Evolutionary conservation across 2,329 filamentous ascomycete genomes (phyloP).

Genomic region (Dothiorella sarmentorum): DNA sequence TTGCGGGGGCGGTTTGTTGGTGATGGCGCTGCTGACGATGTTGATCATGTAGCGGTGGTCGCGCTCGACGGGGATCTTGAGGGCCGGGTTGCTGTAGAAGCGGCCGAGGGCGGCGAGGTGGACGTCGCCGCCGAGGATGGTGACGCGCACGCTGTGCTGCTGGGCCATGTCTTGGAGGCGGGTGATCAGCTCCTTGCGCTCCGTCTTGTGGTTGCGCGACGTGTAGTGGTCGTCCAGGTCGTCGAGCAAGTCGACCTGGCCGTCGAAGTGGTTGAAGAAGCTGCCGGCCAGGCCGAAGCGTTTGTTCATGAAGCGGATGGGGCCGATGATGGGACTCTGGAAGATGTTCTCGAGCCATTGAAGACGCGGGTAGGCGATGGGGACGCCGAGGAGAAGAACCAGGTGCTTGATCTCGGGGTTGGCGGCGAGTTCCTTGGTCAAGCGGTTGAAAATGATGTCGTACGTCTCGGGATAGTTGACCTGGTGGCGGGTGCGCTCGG

Average conservation of each 20-base stretch:
- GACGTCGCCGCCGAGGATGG: constrained; percentile 63
- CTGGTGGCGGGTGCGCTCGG: constrained; percentile 83
- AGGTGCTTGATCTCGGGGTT: constrained; percentile 60
- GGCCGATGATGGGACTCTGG: constrained; percentile 78
- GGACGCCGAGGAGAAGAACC: constrained; percentile 63
- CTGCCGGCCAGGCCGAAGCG: constrained; percentile 82
- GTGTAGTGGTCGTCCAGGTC: constrained; percentile 76
- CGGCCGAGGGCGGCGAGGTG: constrained; percentile 61
- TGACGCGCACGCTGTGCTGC: constrained; percentile 55
- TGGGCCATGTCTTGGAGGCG: constrained; percentile 59
- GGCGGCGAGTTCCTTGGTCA: constrained; percentile 50
- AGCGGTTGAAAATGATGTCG: constrained; percentile 56
- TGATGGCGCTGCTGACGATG: constrained; percentile 62
- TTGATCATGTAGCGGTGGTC: constrained; percentile 65
- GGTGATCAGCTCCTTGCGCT: constrained; percentile 71
- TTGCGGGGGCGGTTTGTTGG: constrained; percentile 64
- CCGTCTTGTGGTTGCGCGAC: constrained; percentile 82
- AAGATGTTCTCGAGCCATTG: constrained; percentile 97
- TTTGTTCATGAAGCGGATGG: constrained; percentile 84
- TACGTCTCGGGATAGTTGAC: constrained; percentile 77
- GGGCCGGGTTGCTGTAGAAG: constrained; percentile 60
- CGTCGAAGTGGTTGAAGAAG: constrained; percentile 92
- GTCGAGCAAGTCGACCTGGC: constrained; percentile 63
- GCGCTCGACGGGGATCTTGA: constrained; percentile 54
- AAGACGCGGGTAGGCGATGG: constrained; percentile 69